Evolutionary conservation across 2,329 filamentous ascomycete genomes (phyloP).

Genomic region (Neofusicoccum parvum): DNA sequence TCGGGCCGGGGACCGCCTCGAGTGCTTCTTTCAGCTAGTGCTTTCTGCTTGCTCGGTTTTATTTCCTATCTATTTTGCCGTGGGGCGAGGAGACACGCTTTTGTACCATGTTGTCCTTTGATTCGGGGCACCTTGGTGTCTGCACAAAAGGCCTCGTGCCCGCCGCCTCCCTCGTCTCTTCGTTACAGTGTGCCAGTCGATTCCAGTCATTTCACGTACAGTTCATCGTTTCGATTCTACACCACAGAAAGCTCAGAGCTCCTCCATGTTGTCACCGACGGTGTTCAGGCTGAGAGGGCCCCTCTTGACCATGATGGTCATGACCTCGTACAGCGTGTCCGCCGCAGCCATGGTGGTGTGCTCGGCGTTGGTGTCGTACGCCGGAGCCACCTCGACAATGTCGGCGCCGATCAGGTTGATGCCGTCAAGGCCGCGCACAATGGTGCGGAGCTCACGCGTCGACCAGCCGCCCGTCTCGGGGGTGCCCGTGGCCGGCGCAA

Average conservation of each 20-base stretch:
- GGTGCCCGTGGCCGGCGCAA: slow-evolving; percentile 73
- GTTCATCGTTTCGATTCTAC: neutral
- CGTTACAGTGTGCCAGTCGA: too few species aligned
- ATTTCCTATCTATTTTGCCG: too few species aligned
- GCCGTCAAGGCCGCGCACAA: slow-evolving; percentile 68
- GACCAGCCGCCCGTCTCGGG: slow-evolving; percentile 78
- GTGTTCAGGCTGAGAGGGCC: slow-evolving; percentile 63
- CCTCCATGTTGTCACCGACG: slow-evolving; percentile 22
- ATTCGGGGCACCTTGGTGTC: neutral
- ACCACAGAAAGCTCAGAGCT: neutral
- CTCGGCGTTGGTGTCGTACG: slow-evolving; percentile 73
- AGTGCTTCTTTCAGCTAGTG: too few species aligned
- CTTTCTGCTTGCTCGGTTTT: too few species aligned
- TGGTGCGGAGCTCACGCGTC: slow-evolving; percentile 71
- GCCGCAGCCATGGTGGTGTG: slow-evolving; percentile 74
- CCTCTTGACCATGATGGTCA: slow-evolving; percentile 81
- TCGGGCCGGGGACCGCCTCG: too few species aligned
- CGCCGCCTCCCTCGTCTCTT: neutral
- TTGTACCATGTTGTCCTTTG: too few species aligned
- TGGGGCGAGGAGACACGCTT: too few species aligned
- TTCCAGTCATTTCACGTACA: too few species aligned
- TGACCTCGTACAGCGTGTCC: slow-evolving; percentile 74
- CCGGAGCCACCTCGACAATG: slow-evolving; percentile 73
- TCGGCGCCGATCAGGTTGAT: slow-evolving; percentile 71
- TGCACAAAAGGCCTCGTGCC: neutral